These are phyloP conservation scores for Hysterangium stoloniferum DNA, from an alignment of 768 basidiomycete species.

Conservation along the genomic window DNA sequence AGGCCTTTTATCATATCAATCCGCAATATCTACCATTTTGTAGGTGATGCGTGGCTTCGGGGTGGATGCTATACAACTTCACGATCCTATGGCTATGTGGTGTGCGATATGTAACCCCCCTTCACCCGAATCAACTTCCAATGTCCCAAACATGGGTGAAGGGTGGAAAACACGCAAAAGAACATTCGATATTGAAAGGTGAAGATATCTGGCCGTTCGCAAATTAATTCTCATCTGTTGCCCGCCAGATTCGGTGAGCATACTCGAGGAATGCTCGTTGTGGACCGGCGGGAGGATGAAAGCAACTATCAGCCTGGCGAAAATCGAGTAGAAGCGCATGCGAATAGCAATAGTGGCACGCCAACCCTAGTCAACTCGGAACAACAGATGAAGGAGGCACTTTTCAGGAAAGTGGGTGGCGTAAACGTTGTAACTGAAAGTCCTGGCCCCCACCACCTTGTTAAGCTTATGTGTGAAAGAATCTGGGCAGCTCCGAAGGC, in stretches of 20 bases:
- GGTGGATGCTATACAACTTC: conserved; percentile 81
- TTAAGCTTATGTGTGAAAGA: conserved; percentile 41
- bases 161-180: conserved; percentile 53
- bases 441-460: conserved; percentile 50
- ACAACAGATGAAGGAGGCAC: conserved; percentile 8
- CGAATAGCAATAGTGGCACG: conserved; percentile 36
- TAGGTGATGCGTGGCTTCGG: conserved; percentile 70
- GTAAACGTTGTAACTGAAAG: conserved; percentile 43
- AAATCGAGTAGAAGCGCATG: conserved; percentile 59
- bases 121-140: conserved; percentile 21
- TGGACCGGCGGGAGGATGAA: conserved; percentile 63
- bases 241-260: conserved; percentile 57
- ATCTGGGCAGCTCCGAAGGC: too few relatives aligned
- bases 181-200: conserved; percentile 54
- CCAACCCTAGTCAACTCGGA: conserved; percentile 32
- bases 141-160: conserved; percentile 23
- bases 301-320: conserved; percentile 58
- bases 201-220: not conserved
- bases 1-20: not conserved
- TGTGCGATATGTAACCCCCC: conserved; percentile 71
- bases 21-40: too few relatives aligned
- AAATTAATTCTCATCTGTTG: not conserved
- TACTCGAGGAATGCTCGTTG: conserved; percentile 82
- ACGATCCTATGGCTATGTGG: conserved; percentile 88
- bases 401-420: conserved; percentile 14